Evolutionary conservation across 306 rosid species (phyloP).

Genomic region (Argentina anserina): DNA sequence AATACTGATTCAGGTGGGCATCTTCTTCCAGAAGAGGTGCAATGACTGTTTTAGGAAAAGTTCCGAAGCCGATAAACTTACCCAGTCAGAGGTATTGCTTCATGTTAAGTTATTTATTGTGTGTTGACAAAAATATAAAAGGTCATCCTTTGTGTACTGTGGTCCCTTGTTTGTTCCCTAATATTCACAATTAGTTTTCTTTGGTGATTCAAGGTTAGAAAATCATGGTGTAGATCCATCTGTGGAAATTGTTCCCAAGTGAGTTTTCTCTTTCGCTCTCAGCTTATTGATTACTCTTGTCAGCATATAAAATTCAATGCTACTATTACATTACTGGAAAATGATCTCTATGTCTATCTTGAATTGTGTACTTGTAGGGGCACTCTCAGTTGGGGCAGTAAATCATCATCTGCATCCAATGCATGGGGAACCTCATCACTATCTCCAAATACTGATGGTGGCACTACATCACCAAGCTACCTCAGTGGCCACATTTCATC

Average conservation of each 20-base stretch:
- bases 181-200: slow-evolving; percentile 11
- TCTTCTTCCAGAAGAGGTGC: slow-evolving; percentile 86
- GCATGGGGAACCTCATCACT: slow-evolving; percentile 83
- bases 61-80: slow-evolving; percentile 91
- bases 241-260: slow-evolving; percentile 98
- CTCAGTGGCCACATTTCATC: slow-evolving; percentile 84
- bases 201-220: slow-evolving; percentile 75
- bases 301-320: slow-evolving; percentile 8
- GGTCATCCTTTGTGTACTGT: slow-evolving; percentile 14
- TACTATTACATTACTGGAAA: not conserved
- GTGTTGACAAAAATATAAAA: no score
- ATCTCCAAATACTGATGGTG: slow-evolving; percentile 80
- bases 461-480: slow-evolving; percentile 70
- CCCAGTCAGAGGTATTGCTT: slow-evolving; percentile 88
- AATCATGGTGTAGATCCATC: slow-evolving; percentile 85
- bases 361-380: slow-evolving; percentile 53
- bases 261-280: slow-evolving; percentile 31
- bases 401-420: slow-evolving; percentile 72
- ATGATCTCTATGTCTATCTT: slow-evolving; percentile 13
- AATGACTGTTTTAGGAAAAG: slow-evolving; percentile 93
- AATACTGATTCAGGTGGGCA: slow-evolving; percentile 57
- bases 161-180: slow-evolving; percentile 27
- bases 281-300: not conserved
- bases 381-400: slow-evolving; percentile 91
- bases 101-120: slow-evolving; percentile 18